These are phyloP conservation scores for Tremella mesenterica DNA, from an alignment of 768 basidiomycete species.

Conservation along the genomic window DNA sequence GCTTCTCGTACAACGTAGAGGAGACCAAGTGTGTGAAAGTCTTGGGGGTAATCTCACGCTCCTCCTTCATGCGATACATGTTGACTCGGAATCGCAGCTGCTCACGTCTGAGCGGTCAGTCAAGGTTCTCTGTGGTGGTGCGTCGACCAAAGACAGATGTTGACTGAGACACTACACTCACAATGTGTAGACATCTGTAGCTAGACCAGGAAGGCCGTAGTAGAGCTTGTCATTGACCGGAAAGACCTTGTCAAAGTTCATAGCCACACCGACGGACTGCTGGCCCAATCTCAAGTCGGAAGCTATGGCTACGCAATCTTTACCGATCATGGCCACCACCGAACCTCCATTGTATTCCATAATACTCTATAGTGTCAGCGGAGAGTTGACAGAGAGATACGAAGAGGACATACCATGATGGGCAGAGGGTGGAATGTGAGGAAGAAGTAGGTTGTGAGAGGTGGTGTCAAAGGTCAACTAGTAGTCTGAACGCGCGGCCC, in stretches of 20 bases:
- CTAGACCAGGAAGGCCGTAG: conserved; percentile 83
- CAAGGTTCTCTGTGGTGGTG: background rate
- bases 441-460: no score
- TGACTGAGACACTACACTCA: conserved; percentile 40
- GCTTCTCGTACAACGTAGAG: conserved; percentile 86
- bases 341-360: conserved; percentile 96
- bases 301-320: conserved; percentile 97
- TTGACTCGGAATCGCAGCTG: conserved; percentile 87
- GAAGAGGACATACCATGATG: conserved; percentile 28
- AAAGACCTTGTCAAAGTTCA: conserved; percentile 96
- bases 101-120: conserved; percentile 57
- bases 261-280: conserved; percentile 73
- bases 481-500: no score
- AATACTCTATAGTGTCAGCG: conserved; percentile 55
- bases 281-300: conserved; percentile 86
- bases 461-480: no score
- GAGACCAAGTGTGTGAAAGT: conserved; percentile 93
- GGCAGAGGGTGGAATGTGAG: no score
- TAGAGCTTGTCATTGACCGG: conserved; percentile 86
- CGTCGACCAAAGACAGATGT: background rate
- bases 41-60: conserved; percentile 89
- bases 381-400: background rate
- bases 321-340: conserved; percentile 97
- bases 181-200: conserved; percentile 87
- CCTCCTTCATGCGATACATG: conserved; percentile 99